Conservation (phyloP, 2,329 filamentous ascomycete species). For the Myriosclerotinia scirpicola region DNA sequence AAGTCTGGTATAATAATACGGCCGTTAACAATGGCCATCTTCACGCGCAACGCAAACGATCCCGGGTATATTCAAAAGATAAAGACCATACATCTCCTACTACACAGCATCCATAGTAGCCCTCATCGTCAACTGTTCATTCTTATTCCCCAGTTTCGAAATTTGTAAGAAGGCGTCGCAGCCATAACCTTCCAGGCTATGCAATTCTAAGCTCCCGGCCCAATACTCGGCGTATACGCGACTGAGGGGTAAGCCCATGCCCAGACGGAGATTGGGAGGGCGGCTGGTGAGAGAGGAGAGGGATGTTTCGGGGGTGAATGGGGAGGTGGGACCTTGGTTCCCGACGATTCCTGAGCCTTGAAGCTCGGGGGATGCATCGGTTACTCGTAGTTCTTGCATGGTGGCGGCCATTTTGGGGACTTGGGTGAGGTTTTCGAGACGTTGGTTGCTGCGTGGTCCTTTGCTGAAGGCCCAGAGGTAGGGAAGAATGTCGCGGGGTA, state of each 20-base stretch:
- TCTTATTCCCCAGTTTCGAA: constrained; percentile 95
- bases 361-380: constrained; percentile 37
- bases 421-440: constrained; percentile 79
- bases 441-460: constrained; percentile 73
- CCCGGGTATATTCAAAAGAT: constrained; percentile 12
- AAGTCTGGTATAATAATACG: not conserved
- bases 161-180: constrained; percentile 96
- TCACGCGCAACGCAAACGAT: not conserved
- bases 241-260: constrained; percentile 91
- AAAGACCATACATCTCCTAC: not conserved
- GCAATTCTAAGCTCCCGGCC: constrained; percentile 87
- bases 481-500: constrained; percentile 79
- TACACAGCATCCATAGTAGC: constrained; percentile 73
- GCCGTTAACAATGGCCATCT: not conserved
- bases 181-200: constrained; percentile 92
- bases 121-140: constrained; percentile 82
- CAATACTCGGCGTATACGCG: constrained; percentile 97
- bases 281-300: constrained; percentile 77
- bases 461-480: constrained; percentile 98
- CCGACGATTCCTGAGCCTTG: constrained; percentile 31
- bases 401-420: constrained; percentile 93
- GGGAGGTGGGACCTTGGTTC: constrained; percentile 9
- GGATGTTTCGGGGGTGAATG: constrained; percentile 48
- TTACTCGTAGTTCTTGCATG: constrained; percentile 75
- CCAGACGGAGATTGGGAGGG: constrained; percentile 81